Conservation (phyloP, 225 moss, liverwort and hornwort genomes). For the Polytrichum commune region DNA sequence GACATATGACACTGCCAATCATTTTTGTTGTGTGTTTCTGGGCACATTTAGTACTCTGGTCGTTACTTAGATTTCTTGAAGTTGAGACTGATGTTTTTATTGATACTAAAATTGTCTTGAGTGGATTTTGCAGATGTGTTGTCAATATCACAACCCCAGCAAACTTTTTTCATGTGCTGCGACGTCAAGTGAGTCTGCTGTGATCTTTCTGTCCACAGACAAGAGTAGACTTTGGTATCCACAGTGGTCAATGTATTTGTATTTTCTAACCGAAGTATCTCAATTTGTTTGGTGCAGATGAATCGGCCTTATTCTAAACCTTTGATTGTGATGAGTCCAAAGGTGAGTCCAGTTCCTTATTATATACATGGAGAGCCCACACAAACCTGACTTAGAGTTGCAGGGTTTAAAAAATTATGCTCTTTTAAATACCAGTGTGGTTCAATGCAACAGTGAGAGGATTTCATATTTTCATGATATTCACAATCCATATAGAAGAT, state of each 20-base stretch:
- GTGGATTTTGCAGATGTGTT: constrained; percentile 43
- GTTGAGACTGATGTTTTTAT: neutral
- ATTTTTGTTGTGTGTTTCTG: neutral
- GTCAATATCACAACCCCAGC: constrained; percentile 67
- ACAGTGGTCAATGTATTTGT: neutral
- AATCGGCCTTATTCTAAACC: constrained; percentile 66
- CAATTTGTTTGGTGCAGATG: constrained; percentile 31
- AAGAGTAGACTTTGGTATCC: too few relatives aligned
- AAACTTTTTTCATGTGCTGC: constrained; percentile 57
- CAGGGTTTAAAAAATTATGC: too few relatives aligned
- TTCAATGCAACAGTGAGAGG: too few relatives aligned
- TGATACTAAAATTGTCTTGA: neutral
- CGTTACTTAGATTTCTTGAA: too few relatives aligned
- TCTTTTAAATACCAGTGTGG: too few relatives aligned
- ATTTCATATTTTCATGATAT: too few relatives aligned
- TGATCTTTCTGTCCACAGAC: too few relatives aligned
- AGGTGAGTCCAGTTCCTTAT: constrained; percentile 28
- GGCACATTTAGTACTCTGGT: neutral
- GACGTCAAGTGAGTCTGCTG: constrained; percentile 53
- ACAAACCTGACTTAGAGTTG: too few relatives aligned
- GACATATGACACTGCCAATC: constrained; percentile 2
- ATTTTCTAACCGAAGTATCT: neutral
- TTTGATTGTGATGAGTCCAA: constrained; percentile 69
- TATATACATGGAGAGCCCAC: too few relatives aligned
- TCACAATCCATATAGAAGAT: too few relatives aligned